A percentile compares a stretch with the other conserved stretches of the same genome.
phyloP scores from a whole-genome alignment of 2,329 filamentous ascomycete genomes.

The Aureobasidium pullulans region DNA sequence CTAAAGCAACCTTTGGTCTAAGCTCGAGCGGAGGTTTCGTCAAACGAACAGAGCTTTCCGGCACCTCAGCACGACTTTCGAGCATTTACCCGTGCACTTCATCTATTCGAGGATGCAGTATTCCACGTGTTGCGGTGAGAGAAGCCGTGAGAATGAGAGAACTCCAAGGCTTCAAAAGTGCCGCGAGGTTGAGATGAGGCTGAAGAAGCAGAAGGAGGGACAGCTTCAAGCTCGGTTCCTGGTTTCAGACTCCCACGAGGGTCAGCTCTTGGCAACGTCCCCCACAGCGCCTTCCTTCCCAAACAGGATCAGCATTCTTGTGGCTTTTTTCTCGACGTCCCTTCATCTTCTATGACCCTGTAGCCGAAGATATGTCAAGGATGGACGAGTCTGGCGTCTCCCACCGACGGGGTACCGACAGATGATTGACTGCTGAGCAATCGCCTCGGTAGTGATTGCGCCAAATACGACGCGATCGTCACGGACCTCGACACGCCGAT shows the following conservation, averaged over 20 bases:
- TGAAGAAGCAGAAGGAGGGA: neutral
- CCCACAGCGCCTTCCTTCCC: neutral
- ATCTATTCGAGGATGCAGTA: neutral
- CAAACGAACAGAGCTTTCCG: conserved; percentile 8
- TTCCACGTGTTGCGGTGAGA: neutral
- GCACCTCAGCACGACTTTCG: neutral
- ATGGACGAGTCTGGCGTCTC: neutral
- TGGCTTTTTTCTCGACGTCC: neutral
- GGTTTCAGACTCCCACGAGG: neutral
- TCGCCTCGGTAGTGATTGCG: neutral
- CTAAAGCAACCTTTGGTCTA: neutral
- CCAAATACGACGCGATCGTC: neutral
- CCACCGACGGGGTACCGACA: neutral
- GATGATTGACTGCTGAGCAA: neutral
- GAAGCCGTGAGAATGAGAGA: neutral
- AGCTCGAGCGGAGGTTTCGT: conserved; percentile 4
- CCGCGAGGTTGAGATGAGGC: neutral
- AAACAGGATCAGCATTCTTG: neutral
- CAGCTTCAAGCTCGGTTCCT: neutral
- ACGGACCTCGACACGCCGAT: neutral
- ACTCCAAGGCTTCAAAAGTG: neutral
- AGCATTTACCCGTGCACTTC: neutral
- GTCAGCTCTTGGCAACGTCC: conserved; percentile 5
- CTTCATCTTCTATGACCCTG: neutral
- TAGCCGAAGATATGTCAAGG: neutral